Percentiles rank a stretch among this genome's conserved stretches.
phyloP scores from a whole-genome alignment of 2,329 filamentous ascomycete genomes.

The Clarireedia hainanense region DNA sequence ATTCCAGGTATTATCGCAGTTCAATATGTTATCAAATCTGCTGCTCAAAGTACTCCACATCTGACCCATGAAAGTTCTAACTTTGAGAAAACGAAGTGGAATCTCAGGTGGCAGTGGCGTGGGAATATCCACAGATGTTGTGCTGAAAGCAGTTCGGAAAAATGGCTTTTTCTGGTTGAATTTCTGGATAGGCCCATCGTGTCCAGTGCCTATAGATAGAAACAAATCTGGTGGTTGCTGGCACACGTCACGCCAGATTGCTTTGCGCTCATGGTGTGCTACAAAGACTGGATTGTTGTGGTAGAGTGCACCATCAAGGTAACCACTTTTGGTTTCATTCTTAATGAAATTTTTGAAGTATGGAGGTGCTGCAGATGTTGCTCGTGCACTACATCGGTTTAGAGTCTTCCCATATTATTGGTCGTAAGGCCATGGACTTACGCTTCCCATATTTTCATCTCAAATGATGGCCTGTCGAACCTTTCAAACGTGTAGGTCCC shows the following conservation, averaged over 20 bases:
- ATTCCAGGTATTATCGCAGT: slow-evolving; percentile 16
- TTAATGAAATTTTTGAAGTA: slow-evolving; percentile 47
- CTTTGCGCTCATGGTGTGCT: slow-evolving; percentile 39
- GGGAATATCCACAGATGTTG: not conserved
- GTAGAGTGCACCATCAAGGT: slow-evolving; percentile 41
- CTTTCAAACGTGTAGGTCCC: slow-evolving; percentile 34
- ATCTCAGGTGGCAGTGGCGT: not conserved
- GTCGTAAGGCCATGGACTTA: slow-evolving; percentile 14
- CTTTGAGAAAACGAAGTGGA: not conserved
- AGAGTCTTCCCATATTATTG: not conserved
- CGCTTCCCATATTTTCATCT: slow-evolving; percentile 44
- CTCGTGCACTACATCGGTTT: slow-evolving; percentile 32
- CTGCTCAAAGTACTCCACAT: slow-evolving; percentile 5
- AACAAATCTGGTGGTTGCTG: slow-evolving; percentile 25
- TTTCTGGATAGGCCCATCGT: not conserved
- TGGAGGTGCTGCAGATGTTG: slow-evolving; percentile 41
- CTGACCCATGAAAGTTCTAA: not conserved
- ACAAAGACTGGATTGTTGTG: slow-evolving; percentile 44
- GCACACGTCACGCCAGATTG: slow-evolving; percentile 27
- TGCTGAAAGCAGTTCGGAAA: not conserved
- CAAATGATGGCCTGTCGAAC: slow-evolving; percentile 31
- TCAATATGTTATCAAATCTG: slow-evolving; percentile 11
- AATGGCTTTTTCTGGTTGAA: not conserved
- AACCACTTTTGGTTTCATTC: slow-evolving; percentile 36
- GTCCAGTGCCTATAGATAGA: slow-evolving; percentile 28